These are phyloP conservation scores for Eucalyptus tenuipes DNA, from an alignment of 345 rosid genomes.

Conservation along the genomic window DNA sequence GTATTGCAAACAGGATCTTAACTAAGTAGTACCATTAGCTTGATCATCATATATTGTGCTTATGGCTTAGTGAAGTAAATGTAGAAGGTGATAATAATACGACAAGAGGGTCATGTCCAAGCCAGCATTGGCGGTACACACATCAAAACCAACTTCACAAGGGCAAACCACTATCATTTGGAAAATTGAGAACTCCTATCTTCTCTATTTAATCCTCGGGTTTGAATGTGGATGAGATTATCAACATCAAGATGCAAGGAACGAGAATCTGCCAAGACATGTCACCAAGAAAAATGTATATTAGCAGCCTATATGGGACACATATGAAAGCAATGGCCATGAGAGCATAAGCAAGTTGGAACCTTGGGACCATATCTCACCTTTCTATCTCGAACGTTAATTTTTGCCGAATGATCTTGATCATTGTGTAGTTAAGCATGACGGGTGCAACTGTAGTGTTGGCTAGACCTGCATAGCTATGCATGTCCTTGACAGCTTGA, in stretches of 20 bases:
- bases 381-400: neutral
- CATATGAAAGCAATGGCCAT: fast-evolving
- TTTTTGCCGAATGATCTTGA: neutral
- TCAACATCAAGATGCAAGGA: neutral
- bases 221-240: neutral
- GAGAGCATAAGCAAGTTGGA: neutral
- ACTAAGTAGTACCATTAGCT: neutral
- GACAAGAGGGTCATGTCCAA: neutral
- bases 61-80: neutral
- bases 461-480: neutral
- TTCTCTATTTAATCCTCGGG: neutral
- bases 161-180: neutral
- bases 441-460: fast-evolving
- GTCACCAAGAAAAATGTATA: neutral
- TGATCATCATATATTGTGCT: too few species aligned
- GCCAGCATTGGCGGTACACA: neutral
- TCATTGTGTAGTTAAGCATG: neutral
- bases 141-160: neutral
- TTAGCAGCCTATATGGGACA: fast-evolving
- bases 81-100: too few species aligned
- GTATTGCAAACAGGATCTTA: neutral
- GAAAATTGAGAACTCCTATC: neutral
- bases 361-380: neutral
- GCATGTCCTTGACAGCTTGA: neutral
- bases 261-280: neutral